Base-by-base conservation (phyloP, 2,329 filamentous ascomycete genomes). In the Amylocarpus encephaloides region DNA sequence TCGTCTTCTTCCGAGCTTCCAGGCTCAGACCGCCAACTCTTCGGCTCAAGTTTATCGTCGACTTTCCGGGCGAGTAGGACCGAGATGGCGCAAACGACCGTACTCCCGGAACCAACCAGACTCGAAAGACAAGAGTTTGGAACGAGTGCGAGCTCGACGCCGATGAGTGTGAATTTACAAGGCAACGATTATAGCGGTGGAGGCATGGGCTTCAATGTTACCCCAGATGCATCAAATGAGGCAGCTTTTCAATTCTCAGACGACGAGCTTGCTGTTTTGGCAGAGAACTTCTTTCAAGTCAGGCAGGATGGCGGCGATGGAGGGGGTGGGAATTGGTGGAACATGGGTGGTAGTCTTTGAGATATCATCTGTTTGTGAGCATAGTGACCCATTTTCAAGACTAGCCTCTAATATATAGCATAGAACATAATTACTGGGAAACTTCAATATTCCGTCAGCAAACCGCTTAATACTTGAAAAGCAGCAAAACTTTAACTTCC, bases 201-300 rank as follows among this genome's bases (percentile, higher is more conserved):
- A 10, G 6, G 16, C 15, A 46, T 46, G 33, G 11, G 16, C 36
- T 46, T 46, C 12, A 22, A 16, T 11, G 13, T 11, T 36, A 15
- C 33, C 16, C 32, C 33, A 19, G 34, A 2, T 6, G 41, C 13
- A n/a, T 13, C 16, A 18, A 43, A 32, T 32, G 18, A 13, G 12
- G 43, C 39, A 34, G 39, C 57, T 16, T 52, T 62, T 6, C 45
- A 52, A 3, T 66, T 62, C 41, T 64, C 62, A 1, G 65, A 72
- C 54, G 69, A 73, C 51, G 71, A 73, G 22, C 64, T 71, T 29
- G 71, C 71, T 2, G 73, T 75, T 32, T 60, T 74, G 39, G 72
- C 71, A 3, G 68, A 73, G 42, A 74, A 70, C 53, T 74, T 73
- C 55, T 75, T 75, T 50, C 68, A 71, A 12, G 70, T 72, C 47